Base-by-base conservation (phyloP, 805 yeast species). In the Pichia paraexigua region DNA sequence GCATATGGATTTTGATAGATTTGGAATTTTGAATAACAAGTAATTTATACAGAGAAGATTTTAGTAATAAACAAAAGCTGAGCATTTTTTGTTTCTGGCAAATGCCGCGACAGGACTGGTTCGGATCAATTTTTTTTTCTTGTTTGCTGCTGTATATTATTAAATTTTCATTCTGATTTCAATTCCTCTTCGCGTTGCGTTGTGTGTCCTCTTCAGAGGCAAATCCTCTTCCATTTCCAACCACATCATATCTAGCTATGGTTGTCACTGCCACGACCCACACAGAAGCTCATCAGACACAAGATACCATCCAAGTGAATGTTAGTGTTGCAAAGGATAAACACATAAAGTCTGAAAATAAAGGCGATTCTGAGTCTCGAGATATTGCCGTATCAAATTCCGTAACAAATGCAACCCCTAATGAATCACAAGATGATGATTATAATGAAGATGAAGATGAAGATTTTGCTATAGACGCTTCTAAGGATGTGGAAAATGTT, bases 391-490 rank as follows among this genome's bases (percentile, higher is more conserved):
- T 17, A 17, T 9, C 30, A 42, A 42, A 42, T 35, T 7, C 12
- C 3, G 5, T 9, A 10, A 3, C 24, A 12, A 45, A 24, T n/a
- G 42, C n/a, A 3, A 28, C 17, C 6, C 21, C 45, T 12, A 22
- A 43, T 21, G 47, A 46, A 10, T 49, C 44, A 12, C 58, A 54
- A 8, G 62, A 70, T 5, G 76, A 72, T 17, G 78, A 71, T 44
- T 79, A 79, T 61, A 64, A 73, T 32, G 84, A 79, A 58, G 76
- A 78, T 17, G 82, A 75, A 39, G 85, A 80, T 57, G 82, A 77
- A 53, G 85, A 80, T 58, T 80, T 71, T 59, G 70, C 76, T 57
- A 79, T 80, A n/a, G 56, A 53, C 3, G 39, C 2, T 10, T 35
- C 39, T n/a, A 35, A 35, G 25, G 53, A 43, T 53, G 22, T 28